Evolutionary conservation across 345 rosid species (phyloP).

Genomic region (Ceriops decandra): DNA sequence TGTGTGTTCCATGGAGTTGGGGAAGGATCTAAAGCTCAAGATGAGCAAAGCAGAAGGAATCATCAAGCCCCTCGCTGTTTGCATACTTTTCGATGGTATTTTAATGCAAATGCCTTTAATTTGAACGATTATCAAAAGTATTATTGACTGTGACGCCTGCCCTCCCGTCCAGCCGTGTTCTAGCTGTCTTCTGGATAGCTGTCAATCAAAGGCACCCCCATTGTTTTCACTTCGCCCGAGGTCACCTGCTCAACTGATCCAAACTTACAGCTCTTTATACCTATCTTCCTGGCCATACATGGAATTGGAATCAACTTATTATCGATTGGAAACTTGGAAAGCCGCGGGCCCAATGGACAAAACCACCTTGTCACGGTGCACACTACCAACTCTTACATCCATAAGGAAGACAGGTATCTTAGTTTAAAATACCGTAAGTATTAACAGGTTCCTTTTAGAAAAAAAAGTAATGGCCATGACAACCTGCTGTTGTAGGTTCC

Average conservation of each 20-base stretch:
- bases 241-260: too few relatives aligned
- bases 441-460: too few relatives aligned
- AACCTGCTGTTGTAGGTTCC: neutral
- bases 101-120: neutral
- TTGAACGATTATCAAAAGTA: neutral
- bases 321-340: too few relatives aligned
- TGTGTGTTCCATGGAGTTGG: neutral
- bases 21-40: neutral
- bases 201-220: neutral
- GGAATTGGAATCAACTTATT: too few relatives aligned
- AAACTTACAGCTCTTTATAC: neutral
- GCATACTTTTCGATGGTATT: too few relatives aligned
- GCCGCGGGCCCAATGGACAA: neutral
- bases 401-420: too few relatives aligned
- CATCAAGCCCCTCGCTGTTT: neutral
- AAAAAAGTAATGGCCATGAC: too few relatives aligned
- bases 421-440: too few relatives aligned
- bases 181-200: constrained; percentile 8
- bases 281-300: too few relatives aligned
- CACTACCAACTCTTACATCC: too few relatives aligned
- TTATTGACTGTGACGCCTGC: neutral
- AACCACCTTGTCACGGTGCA: neutral
- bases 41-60: neutral
- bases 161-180: neutral
- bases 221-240: neutral